Evolutionary conservation across 371 early-diverging fungal species (phyloP), one percentile per base, ranked within the genome.

Genomic region (Mortierella sp.): DNA sequence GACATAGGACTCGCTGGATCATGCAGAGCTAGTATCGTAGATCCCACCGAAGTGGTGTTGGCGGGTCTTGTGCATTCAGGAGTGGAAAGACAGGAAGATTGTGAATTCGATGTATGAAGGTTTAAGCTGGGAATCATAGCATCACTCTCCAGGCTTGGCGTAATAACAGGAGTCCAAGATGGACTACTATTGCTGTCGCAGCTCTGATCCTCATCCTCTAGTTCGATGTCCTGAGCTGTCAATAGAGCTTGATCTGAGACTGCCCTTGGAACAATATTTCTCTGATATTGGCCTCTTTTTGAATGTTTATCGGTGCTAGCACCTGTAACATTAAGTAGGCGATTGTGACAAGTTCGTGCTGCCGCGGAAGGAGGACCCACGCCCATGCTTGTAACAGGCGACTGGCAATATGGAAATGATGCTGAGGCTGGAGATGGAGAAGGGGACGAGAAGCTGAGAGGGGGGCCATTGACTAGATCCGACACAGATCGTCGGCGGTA

Each of bases 221-320:
- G 42, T 40, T 56, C 72, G 2, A 72, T 58, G 62, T 77, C 78
- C 59, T 72, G 78, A 23, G 56, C 69, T 7, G 72, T 77, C 54
- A 72, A 43, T 1, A 72, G 47, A 0, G 65, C 66, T 34, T 68
- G 78, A 35, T 72, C 78, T 29, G 72, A 72, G 1, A 70, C 71
- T 26, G 76, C 70, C 26, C 23, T 66, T 9, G 70, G 71, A 31
- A 70, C 70, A 54, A 67, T 66, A 40, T 64, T 65, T 34, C 45
- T 58, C 7, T 58, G 58, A 17, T 37, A 42, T n/a, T 29, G 66
- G 4, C 28, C 28, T n/a, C 29, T 70, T 32, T 49, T 56, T 2
- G 42, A 53, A 28, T 23, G 8, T 29, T 29, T 22, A 32, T 23
- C 26, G 19, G 47, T 26, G 8, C 28, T 17, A 15, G 45, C 12